phyloP scores from a whole-genome alignment of 495 filamentous ascomycete genomes.

The Hypoxylon intermedium region DNA sequence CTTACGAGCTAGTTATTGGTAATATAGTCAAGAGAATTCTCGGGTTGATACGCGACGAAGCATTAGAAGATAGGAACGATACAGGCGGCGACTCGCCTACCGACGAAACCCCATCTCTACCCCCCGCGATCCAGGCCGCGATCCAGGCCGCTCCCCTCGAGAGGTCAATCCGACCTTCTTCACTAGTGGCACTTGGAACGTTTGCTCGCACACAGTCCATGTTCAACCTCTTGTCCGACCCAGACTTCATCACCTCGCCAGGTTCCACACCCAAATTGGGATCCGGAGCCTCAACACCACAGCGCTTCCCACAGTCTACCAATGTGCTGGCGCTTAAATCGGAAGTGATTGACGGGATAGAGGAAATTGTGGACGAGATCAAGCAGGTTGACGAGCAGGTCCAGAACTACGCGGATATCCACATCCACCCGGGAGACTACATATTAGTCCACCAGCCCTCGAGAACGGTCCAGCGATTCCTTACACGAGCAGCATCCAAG shows the following conservation, averaged over 20 bases:
- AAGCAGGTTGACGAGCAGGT: constrained; percentile 89
- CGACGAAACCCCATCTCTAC: constrained; percentile 28
- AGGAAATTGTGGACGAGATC: constrained; percentile 91
- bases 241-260: constrained; percentile 31
- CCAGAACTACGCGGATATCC: constrained; percentile 80
- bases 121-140: constrained; percentile 22
- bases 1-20: constrained; percentile 86
- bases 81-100: constrained; percentile 60
- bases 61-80: constrained; percentile 77
- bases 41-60: constrained; percentile 89
- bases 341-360: constrained; percentile 87
- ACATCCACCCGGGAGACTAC: constrained; percentile 89
- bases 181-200: constrained; percentile 61
- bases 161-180: constrained; percentile 57
- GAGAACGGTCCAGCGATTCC: constrained; percentile 81
- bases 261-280: constrained; percentile 47
- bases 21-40: constrained; percentile 92
- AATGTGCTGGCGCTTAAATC: constrained; percentile 71
- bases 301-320: constrained; percentile 35
- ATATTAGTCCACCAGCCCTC: constrained; percentile 85
- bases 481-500: constrained; percentile 81
- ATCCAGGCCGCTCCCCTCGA: constrained; percentile 34
- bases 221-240: constrained; percentile 77
- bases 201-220: constrained; percentile 71
- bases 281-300: constrained; percentile 55